A percentile compares a stretch with the other conserved stretches of the same genome.
Conservation (phyloP, 345 rosid species). For the Xanthoceras sorbifolium region DNA sequence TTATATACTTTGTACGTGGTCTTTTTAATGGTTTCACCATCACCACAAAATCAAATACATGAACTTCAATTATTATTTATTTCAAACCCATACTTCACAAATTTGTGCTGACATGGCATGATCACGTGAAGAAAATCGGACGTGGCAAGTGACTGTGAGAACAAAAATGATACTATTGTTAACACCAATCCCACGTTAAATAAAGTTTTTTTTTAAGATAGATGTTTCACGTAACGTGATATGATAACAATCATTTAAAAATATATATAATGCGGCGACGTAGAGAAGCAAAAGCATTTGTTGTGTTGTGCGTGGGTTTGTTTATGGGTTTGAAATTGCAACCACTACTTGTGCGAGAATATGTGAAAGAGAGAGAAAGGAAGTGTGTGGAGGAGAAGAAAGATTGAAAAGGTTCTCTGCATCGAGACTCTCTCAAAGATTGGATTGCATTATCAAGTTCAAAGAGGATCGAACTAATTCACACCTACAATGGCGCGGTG, state of each 20-base stretch:
- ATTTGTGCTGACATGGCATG: neutral
- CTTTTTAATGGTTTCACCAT: neutral
- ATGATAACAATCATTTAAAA: no score
- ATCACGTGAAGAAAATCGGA: neutral
- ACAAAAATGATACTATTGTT: no score
- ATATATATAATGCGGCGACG: neutral
- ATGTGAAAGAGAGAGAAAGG: neutral
- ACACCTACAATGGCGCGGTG: neutral
- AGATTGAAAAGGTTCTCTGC: constrained; percentile 10
- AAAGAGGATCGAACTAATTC: neutral
- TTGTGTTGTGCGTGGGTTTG: neutral
- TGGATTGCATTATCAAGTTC: no score
- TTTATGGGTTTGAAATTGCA: neutral
- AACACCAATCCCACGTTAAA: no score
- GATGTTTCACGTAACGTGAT: no score
- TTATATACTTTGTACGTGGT: neutral
- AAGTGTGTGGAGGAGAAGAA: constrained; percentile 6
- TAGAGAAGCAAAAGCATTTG: neutral
- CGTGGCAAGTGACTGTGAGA: neutral
- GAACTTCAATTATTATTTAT: neutral
- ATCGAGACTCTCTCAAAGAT: neutral
- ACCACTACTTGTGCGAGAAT: constrained; percentile 1
- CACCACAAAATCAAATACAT: neutral
- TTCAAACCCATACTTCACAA: neutral
- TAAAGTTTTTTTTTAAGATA: no score